A percentile compares a stretch with the other conserved stretches of the same genome.
Conservation (phyloP, 2,329 filamentous ascomycete species). For the Madurella fahalii region DNA sequence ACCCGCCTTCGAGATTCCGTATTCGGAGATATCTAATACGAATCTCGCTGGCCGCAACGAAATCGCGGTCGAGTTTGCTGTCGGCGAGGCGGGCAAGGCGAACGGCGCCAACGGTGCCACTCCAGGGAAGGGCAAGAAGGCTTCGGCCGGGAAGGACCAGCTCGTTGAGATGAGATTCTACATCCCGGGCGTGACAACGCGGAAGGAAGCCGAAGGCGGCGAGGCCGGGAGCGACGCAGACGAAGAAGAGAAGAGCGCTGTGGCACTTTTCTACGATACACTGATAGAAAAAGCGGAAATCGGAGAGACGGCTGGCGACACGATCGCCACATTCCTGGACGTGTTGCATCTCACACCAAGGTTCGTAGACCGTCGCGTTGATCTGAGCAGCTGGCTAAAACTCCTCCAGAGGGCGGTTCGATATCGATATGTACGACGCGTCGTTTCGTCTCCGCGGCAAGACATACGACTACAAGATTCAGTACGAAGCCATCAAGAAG, state of each 20-base stretch:
- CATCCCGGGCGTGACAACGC: conserved; percentile 84
- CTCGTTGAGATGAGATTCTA: conserved; percentile 99
- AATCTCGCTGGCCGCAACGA: conserved; percentile 97
- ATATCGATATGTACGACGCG: conserved; percentile 98
- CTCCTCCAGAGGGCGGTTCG: conserved; percentile 80
- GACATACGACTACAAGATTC: conserved; percentile 99
- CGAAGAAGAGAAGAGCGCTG: conserved; percentile 88
- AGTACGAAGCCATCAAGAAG: conserved; percentile 96
- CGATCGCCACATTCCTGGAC: conserved; percentile 94
- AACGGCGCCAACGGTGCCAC: conserved; percentile 72
- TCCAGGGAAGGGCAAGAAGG: conserved; percentile 77
- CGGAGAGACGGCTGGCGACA: conserved; percentile 97
- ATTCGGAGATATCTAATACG: conserved; percentile 95
- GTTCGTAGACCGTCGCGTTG: conserved; percentile 39
- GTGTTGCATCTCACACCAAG: conserved; percentile 94
- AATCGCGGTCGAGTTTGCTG: conserved; percentile 88
- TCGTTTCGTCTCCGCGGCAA: conserved; percentile 97
- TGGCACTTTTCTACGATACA: conserved; percentile 96
- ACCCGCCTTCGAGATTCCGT: conserved; percentile 93
- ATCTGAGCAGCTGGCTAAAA: conserved; percentile 2
- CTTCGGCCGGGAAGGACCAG: conserved; percentile 83
- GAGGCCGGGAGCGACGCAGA: conserved; percentile 64
- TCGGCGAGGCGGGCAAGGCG: conserved; percentile 68
- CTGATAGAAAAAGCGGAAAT: conserved; percentile 99
- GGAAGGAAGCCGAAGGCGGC: conserved; percentile 69